Evolutionary conservation across 805 yeast genomes (phyloP).

Genomic region (Hanseniaspora singularis): DNA sequence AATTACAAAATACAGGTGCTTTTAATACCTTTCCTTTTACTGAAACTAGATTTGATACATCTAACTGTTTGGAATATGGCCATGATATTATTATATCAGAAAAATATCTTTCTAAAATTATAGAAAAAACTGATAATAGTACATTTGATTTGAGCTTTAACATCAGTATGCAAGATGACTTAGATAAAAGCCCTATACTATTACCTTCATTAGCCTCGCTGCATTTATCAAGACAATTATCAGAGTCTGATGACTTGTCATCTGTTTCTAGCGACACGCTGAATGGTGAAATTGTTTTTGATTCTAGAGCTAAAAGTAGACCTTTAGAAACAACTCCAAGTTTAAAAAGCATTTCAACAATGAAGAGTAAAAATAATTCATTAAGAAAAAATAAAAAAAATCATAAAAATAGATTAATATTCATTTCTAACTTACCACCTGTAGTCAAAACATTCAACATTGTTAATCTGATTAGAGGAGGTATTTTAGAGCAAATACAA

Average conservation of each 20-base stretch:
- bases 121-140: too few species aligned
- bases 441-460: conserved; percentile 58
- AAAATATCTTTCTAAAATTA: not conserved
- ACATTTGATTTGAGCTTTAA: too few species aligned
- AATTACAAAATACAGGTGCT: not conserved
- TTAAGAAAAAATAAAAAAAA: too few species aligned
- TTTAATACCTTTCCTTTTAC: not conserved
- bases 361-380: too few species aligned
- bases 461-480: conserved; percentile 67
- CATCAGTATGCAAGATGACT: too few species aligned
- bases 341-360: too few species aligned
- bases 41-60: not conserved
- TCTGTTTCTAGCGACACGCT: not conserved
- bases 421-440: conserved; percentile 54
- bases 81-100: not conserved
- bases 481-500: conserved; percentile 52
- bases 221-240: not conserved
- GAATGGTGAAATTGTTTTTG: not conserved
- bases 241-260: not conserved
- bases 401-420: conserved; percentile 49
- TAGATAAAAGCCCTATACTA: not conserved
- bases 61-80: not conserved
- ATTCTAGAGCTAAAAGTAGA: not conserved
- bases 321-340: not conserved
- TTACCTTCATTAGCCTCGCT: not conserved